phyloP scores from a whole-genome alignment of 1,139 yeast genomes.

The Yamadazyma triangularis region DNA sequence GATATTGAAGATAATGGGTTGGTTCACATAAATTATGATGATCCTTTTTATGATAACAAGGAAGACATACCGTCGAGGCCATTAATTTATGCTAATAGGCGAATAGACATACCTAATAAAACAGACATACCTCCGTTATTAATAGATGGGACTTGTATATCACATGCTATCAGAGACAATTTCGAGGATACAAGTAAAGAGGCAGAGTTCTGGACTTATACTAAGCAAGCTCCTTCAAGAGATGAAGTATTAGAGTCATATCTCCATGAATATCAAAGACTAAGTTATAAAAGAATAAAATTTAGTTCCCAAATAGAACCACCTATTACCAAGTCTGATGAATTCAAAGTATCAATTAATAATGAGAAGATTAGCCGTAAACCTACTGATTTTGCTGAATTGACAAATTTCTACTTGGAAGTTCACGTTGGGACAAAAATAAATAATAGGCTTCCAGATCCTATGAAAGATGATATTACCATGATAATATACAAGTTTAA shows the following conservation, averaged over 20 bases:
- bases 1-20: constrained; percentile 42
- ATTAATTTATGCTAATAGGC: constrained; percentile 62
- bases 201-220: constrained; percentile 25
- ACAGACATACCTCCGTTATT: constrained; percentile 2
- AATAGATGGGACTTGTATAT: background rate
- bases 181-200: background rate
- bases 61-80: constrained; percentile 53
- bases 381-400: constrained; percentile 41
- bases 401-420: constrained; percentile 62
- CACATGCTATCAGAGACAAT: background rate
- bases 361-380: constrained; percentile 27
- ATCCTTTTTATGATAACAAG: constrained; percentile 58
- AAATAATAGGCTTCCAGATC: constrained; percentile 57
- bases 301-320: constrained; percentile 50
- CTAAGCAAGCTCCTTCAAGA: constrained; percentile 27
- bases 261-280: constrained; percentile 11
- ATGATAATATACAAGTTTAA: constrained; percentile 64
- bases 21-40: constrained; percentile 50
- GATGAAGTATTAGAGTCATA: constrained; percentile 18
- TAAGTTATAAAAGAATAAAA: constrained; percentile 11
- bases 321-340: constrained; percentile 34
- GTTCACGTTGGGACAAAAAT: constrained; percentile 54
- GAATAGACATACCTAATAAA: constrained; percentile 38
- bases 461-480: constrained; percentile 51
- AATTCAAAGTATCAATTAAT: constrained; percentile 30